Evolutionary conservation across 1,139 yeast species (phyloP).

Genomic region (Blastobotrys petasosporus): DNA sequence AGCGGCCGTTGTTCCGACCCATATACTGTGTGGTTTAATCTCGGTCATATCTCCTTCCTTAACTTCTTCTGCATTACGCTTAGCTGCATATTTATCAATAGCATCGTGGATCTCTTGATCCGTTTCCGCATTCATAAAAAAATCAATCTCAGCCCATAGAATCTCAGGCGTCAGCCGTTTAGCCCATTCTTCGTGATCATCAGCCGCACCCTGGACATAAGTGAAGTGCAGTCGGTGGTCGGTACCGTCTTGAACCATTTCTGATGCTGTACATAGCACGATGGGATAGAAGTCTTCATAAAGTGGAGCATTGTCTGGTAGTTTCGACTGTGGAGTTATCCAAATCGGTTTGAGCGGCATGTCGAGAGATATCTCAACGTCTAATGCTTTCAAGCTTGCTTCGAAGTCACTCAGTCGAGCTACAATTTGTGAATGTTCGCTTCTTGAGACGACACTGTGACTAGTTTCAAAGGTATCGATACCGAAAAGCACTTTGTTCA

Average conservation of each 20-base stretch:
- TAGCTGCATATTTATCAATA: slow-evolving; percentile 12
- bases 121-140: slow-evolving; percentile 36
- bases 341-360: slow-evolving; percentile 63
- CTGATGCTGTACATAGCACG: slow-evolving; percentile 60
- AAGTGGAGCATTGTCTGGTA: slow-evolving; percentile 29
- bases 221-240: slow-evolving; percentile 42
- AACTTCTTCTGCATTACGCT: background rate
- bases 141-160: slow-evolving; percentile 48
- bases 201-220: slow-evolving; percentile 90
- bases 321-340: slow-evolving; percentile 54
- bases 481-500: slow-evolving; percentile 49
- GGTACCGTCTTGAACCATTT: slow-evolving; percentile 50
- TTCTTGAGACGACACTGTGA: slow-evolving; percentile 45
- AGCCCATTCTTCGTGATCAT: slow-evolving; percentile 89
- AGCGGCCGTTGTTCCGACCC: slow-evolving; percentile 15
- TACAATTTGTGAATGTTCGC: slow-evolving; percentile 53
- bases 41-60: background rate
- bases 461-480: slow-evolving; percentile 44
- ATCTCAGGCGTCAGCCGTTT: slow-evolving; percentile 45
- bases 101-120: slow-evolving; percentile 37
- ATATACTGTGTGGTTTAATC: slow-evolving; percentile 18
- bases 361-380: slow-evolving; percentile 37
- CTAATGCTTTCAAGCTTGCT: slow-evolving; percentile 37
- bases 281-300: slow-evolving; percentile 39
- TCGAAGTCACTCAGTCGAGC: slow-evolving; percentile 47